Base-by-base conservation (phyloP, 768 basidiomycete genomes). In the Suillus sp. region DNA sequence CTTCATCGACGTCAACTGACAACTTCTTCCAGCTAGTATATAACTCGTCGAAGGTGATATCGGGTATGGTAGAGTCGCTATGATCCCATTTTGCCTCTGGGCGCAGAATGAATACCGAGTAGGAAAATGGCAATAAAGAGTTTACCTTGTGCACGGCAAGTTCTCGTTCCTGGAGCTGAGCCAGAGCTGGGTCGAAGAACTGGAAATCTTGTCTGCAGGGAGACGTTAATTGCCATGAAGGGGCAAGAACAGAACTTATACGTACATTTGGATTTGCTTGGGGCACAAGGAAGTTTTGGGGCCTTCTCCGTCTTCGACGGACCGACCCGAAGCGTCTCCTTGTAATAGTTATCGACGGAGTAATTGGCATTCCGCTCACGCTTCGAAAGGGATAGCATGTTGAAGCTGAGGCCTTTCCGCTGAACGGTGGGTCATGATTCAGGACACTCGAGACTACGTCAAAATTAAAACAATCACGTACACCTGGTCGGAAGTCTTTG, bases 301-400 rank as follows among this genome's bases (percentile, higher is more conserved):
- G 84, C 87, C 73, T 95, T 96, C 64, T 92, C 90, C 30, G 79
- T 78, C 75, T 95, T 94, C 22, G 87, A 86, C 1, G 90, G 86
- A 0, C 91, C 91, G 10, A 86, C 86, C 16, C 92, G 88, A 69
- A 98, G 81, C 0, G 91, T 89, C 71, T 96, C 94, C 75, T 95
- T 92, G 84, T 96, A 97, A 76, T 99, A 99, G 57, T 85, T 89
- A 71, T 98, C 95, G 40, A 98, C 92, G 0, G 93, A 95, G 75
- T 97, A 98, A 71, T 96, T 96, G 35, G 87, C 85, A 77, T 96
- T 95, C 65, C 96, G 87, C 75, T 96, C 95, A 4, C 96, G 88
- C 79, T 98, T 99, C 43, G 93, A 93, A 22, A 96, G 82, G 32
- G 95, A 92, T 4, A 93, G 80, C 66, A 94, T 85, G 67, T 90